Evolutionary conservation across 2,329 filamentous ascomycete genomes (phyloP).

Genomic region (Gnomoniopsis smithogilvyi): DNA sequence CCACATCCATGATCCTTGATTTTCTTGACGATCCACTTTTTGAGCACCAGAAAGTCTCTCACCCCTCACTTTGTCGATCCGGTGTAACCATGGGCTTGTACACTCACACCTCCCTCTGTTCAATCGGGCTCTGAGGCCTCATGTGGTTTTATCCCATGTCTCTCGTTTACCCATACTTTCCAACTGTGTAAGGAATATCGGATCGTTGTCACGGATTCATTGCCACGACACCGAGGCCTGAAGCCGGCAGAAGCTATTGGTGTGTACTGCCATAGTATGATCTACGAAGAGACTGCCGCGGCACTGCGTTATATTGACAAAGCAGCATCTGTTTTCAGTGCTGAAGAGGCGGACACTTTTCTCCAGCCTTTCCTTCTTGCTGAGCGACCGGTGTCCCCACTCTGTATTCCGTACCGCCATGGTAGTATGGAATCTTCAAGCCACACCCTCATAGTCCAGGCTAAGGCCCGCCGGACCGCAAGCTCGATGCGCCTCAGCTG

Average conservation of each 20-base stretch:
- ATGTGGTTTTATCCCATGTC: neutral
- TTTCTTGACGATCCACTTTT: constrained; percentile 10
- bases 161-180: neutral
- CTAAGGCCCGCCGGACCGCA: neutral
- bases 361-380: neutral
- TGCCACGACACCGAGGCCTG: neutral
- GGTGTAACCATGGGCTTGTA: constrained; percentile 18
- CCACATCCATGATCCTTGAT: neutral
- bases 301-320: neutral
- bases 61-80: constrained; percentile 7
- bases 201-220: neutral
- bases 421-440: neutral
- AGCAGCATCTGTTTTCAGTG: neutral
- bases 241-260: neutral
- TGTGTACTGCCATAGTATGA: too few species aligned
- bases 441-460: neutral
- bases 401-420: too few species aligned
- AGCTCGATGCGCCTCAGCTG: neutral
- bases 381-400: too few species aligned
- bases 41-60: constrained; percentile 15
- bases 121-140: constrained; percentile 1
- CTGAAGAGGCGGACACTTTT: neutral
- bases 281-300: neutral
- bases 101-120: constrained; percentile 12
- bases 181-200: neutral